Evolutionary conservation across 2,329 filamentous ascomycete species (phyloP).

Genomic region (Knufia petricola): DNA sequence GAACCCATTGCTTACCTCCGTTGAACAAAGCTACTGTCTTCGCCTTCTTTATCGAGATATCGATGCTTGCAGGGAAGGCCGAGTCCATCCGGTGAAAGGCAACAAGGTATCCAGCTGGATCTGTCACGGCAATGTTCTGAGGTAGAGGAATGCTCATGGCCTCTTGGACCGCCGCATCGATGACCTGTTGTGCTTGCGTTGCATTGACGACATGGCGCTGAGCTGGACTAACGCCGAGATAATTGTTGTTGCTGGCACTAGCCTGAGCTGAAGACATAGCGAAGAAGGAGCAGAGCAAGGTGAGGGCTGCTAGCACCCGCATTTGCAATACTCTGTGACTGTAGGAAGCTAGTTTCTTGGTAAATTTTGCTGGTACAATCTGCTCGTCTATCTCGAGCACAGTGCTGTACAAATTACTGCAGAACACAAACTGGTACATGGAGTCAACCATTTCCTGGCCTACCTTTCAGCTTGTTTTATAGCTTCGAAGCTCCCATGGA

Average conservation of each 20-base stretch:
- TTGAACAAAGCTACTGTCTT: slow-evolving; percentile 16
- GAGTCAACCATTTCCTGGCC: too few relatives aligned
- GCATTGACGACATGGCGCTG: slow-evolving; percentile 14
- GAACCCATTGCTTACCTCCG: too few relatives aligned
- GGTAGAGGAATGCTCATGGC: slow-evolving; percentile 9
- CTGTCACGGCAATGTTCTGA: slow-evolving; percentile 17
- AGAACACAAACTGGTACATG: too few relatives aligned
- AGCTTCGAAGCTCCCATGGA: too few relatives aligned
- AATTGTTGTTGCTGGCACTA: slow-evolving; percentile 9
- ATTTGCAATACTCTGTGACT: too few relatives aligned
- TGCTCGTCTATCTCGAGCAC: too few relatives aligned
- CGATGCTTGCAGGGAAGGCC: slow-evolving; percentile 10
- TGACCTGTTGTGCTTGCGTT: slow-evolving; percentile 12
- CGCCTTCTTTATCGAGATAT: slow-evolving; percentile 17
- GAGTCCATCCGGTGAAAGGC: slow-evolving; percentile 17
- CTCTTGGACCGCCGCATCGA: slow-evolving; percentile 11
- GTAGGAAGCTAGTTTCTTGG: too few relatives aligned
- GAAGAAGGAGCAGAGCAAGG: neutral
- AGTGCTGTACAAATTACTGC: too few relatives aligned
- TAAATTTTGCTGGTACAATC: too few relatives aligned
- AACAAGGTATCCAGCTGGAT: slow-evolving; percentile 13
- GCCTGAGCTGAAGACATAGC: neutral
- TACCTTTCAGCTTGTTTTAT: too few relatives aligned
- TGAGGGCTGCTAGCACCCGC: neutral
- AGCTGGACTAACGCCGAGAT: slow-evolving; percentile 11